Conservation (phyloP, 805 yeast genomes). For the Wickerhamomyces hampshirensis region DNA sequence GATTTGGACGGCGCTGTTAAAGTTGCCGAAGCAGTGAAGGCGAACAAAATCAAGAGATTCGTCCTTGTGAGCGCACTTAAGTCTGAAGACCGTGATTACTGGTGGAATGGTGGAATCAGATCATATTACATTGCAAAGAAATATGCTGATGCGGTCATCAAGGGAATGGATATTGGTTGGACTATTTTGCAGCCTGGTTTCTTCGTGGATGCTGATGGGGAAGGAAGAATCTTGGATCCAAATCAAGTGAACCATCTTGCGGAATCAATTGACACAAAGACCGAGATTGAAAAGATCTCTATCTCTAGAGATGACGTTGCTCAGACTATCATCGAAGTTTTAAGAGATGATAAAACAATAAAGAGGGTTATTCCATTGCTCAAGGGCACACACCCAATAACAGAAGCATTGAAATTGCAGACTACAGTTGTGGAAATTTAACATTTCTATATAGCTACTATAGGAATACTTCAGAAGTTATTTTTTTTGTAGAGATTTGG, state of each 20-base stretch:
- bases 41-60: constrained; percentile 39
- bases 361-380: constrained; percentile 40
- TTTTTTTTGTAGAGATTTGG: too few relatives aligned
- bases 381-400: constrained; percentile 33
- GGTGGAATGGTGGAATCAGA: constrained; percentile 35
- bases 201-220: constrained; percentile 34
- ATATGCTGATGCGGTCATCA: constrained; percentile 49
- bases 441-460: neutral
- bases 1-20: constrained; percentile 61
- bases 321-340: constrained; percentile 31
- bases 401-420: constrained; percentile 12
- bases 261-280: neutral
- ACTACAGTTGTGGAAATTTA: neutral
- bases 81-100: constrained; percentile 45
- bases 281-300: constrained; percentile 3
- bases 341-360: constrained; percentile 33
- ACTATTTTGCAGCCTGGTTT: constrained; percentile 54
- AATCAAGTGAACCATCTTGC: constrained; percentile 14
- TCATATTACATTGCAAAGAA: constrained; percentile 57
- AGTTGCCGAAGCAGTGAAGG: constrained; percentile 48
- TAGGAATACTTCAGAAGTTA: too few relatives aligned
- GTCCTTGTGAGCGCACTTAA: constrained; percentile 52
- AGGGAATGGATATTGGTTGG: constrained; percentile 34
- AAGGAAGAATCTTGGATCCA: constrained; percentile 41
- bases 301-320: constrained; percentile 55